Evolutionary conservation across 805 yeast genomes (phyloP).

Genomic region (Candida corydali): DNA sequence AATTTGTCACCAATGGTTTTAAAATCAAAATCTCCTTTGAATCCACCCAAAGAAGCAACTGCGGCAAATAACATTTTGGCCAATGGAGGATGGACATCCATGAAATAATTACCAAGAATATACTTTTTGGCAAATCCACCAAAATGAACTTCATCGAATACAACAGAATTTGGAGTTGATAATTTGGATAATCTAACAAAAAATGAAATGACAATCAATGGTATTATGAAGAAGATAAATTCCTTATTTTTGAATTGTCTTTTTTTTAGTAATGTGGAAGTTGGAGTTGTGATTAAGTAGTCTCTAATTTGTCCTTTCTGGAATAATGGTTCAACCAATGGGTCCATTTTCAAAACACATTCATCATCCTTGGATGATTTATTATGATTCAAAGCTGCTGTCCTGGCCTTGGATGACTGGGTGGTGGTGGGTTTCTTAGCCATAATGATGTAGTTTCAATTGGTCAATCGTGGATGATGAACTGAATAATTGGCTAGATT

Average conservation of each 20-base stretch:
- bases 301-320: constrained; percentile 29
- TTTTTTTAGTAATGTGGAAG: constrained; percentile 31
- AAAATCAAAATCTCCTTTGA: constrained; percentile 66
- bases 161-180: constrained; percentile 72
- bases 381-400: constrained; percentile 6
- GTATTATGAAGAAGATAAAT: constrained; percentile 15
- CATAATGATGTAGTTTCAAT: constrained; percentile 1
- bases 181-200: constrained; percentile 60
- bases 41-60: constrained; percentile 63
- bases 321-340: constrained; percentile 10
- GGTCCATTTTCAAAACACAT: constrained; percentile 5
- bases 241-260: constrained; percentile 36
- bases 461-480: neutral
- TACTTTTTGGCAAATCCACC: constrained; percentile 95
- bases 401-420: constrained; percentile 1
- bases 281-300: constrained; percentile 50
- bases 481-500: neutral
- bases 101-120: constrained; percentile 57
- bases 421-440: constrained; percentile 6
- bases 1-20: constrained; percentile 60
- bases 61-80: constrained; percentile 75
- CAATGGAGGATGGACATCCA: constrained; percentile 80
- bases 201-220: constrained; percentile 46
- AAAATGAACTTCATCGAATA: constrained; percentile 90
- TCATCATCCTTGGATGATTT: constrained; percentile 1